phyloP scores from a whole-genome alignment of 2,329 filamentous ascomycete genomes.

The Venturia effusa region DNA sequence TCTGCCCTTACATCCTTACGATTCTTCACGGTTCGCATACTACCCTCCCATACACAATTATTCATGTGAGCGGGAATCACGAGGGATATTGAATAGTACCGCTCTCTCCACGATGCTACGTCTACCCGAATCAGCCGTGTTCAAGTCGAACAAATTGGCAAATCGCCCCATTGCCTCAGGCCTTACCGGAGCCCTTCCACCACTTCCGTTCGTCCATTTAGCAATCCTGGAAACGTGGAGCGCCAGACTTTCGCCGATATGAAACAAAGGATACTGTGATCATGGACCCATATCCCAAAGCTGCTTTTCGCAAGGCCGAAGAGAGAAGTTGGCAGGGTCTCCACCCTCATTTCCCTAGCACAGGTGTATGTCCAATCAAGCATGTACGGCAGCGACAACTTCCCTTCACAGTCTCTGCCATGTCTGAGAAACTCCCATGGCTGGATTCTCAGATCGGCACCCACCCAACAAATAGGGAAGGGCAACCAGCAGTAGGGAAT shows the following conservation, averaged over 20 bases:
- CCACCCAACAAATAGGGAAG: not conserved
- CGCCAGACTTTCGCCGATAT: not conserved
- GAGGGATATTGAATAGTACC: not conserved
- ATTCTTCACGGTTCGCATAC: not conserved
- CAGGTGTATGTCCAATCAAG: not conserved
- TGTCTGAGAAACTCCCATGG: not conserved
- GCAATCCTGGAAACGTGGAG: not conserved
- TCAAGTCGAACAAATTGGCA: not conserved
- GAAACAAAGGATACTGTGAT: too few relatives aligned
- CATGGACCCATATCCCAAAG: too few relatives aligned
- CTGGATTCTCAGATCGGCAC: not conserved
- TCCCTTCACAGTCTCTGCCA: not conserved
- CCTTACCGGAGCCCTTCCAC: too few relatives aligned
- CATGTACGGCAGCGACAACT: not conserved
- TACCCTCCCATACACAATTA: not conserved
- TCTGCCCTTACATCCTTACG: not conserved
- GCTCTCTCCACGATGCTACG: not conserved
- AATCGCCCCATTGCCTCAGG: too few relatives aligned
- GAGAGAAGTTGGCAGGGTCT: not conserved
- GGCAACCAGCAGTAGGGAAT: not conserved
- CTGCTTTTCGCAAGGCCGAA: not conserved
- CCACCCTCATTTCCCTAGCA: not conserved
- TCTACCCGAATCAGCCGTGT: too few relatives aligned
- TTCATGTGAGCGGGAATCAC: not conserved
- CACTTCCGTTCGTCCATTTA: too few relatives aligned